A percentile compares a stretch with the other conserved stretches of the same genome.
Evolutionary conservation across 2,329 filamentous ascomycete species (phyloP).

Genomic region (Aureobasidium mangrovei): DNA sequence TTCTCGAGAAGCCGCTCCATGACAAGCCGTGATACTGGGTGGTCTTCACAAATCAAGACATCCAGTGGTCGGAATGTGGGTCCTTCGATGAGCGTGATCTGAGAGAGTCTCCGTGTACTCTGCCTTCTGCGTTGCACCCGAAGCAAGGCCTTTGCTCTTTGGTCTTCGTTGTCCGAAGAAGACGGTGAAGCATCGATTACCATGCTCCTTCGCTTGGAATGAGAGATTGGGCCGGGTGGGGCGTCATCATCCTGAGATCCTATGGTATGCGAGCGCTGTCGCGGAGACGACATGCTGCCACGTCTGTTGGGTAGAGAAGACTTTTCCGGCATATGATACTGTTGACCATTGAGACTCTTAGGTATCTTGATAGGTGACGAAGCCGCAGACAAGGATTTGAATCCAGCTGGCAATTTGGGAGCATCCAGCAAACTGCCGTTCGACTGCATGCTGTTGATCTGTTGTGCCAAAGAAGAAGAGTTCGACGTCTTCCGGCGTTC

Average conservation of each 20-base stretch:
- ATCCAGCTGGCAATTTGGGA: slow-evolving; percentile 48
- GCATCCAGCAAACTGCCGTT: slow-evolving; percentile 59
- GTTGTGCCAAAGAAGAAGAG: slow-evolving; percentile 73
- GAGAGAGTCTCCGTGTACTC: slow-evolving; percentile 86
- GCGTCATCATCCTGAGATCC: slow-evolving; percentile 88
- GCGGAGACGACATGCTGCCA: slow-evolving; percentile 41
- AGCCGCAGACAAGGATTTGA: slow-evolving; percentile 43
- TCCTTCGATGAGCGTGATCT: slow-evolving; percentile 75
- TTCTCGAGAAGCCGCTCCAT: slow-evolving; percentile 98
- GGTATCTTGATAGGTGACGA: slow-evolving; percentile 46
- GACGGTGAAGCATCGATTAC: slow-evolving; percentile 95
- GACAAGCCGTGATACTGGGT: slow-evolving; percentile 93
- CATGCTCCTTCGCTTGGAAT: slow-evolving; percentile 81
- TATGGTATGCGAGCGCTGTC: slow-evolving; percentile 79
- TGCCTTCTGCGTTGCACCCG: slow-evolving; percentile 91
- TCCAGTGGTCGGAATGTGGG: slow-evolving; percentile 86
- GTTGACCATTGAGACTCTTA: slow-evolving; percentile 38
- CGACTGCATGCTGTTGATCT: slow-evolving; percentile 59
- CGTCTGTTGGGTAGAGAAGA: slow-evolving; percentile 24
- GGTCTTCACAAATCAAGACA: slow-evolving; percentile 93
- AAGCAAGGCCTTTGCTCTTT: slow-evolving; percentile 79
- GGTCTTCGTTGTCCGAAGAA: slow-evolving; percentile 93
- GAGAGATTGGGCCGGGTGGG: slow-evolving; percentile 53
- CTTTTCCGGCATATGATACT: slow-evolving; percentile 40
- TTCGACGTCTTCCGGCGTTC: slow-evolving; percentile 88